Evolutionary conservation across 148 eudicot genomes (phyloP).

Genomic region (Fagopyrum esculentum): DNA sequence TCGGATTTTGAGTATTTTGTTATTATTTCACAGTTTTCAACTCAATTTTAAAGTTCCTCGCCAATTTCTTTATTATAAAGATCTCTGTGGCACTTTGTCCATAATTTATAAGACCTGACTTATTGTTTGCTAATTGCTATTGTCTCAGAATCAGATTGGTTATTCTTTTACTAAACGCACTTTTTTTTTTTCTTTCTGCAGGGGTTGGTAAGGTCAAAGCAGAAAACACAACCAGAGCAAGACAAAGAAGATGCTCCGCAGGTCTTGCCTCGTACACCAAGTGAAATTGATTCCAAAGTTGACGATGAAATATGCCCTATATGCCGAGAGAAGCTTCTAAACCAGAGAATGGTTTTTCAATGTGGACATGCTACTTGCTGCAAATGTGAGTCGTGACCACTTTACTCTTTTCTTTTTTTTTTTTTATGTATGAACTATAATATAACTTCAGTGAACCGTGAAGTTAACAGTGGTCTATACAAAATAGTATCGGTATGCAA

Average conservation of each 20-base stretch:
- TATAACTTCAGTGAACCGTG: not conserved
- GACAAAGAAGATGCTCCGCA: constrained; percentile 16
- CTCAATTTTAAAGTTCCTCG: not conserved
- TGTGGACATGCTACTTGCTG: constrained; percentile 89
- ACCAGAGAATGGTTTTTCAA: constrained; percentile 88
- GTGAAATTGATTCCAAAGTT: constrained; percentile 20
- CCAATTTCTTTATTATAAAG: not conserved
- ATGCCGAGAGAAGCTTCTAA: constrained; percentile 76
- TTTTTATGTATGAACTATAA: not conserved
- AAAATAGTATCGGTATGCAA: too few relatives aligned
- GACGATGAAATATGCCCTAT: constrained; percentile 70
- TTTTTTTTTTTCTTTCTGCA: constrained; percentile 15
- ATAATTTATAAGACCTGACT: not conserved
- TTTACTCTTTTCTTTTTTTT: not conserved
- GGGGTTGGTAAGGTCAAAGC: constrained; percentile 71
- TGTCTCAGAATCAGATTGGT: not conserved
- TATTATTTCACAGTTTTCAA: not conserved
- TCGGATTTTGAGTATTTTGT: too few relatives aligned
- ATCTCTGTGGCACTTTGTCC: not conserved
- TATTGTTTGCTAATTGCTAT: too few relatives aligned
- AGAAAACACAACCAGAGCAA: constrained; percentile 26
- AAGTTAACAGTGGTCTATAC: not conserved
- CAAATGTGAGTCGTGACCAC: constrained; percentile 56
- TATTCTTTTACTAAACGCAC: not conserved
- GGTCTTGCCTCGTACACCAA: constrained; percentile 19